Conservation (phyloP, 148 eudicot genomes). For the Vaccinium myrtillus region DNA sequence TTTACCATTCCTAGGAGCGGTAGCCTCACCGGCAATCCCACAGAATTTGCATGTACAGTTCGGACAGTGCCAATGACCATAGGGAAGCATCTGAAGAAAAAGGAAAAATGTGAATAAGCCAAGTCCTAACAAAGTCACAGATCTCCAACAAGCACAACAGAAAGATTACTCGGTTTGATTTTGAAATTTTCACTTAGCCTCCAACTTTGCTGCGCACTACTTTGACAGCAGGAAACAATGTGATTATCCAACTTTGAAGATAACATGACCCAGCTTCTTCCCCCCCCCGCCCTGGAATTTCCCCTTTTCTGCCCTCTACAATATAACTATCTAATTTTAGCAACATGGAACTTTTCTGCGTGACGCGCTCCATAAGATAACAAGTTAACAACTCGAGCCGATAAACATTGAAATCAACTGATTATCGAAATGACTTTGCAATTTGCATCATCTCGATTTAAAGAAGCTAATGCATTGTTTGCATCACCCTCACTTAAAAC, state of each 20-base stretch:
- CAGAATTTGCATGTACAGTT: constrained; percentile 93
- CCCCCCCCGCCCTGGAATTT: neutral
- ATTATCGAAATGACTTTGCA: neutral
- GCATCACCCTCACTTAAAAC: constrained; percentile 8
- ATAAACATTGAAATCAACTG: neutral
- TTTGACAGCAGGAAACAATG: neutral
- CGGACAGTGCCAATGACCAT: constrained; percentile 94
- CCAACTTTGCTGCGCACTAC: neutral
- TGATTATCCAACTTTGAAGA: neutral
- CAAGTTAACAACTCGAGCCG: neutral
- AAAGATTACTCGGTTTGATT: neutral
- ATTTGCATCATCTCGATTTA: neutral
- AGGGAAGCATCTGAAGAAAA: constrained; percentile 77
- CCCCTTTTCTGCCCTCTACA: neutral
- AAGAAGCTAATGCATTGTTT: constrained; percentile 1
- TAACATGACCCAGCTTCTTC: neutral
- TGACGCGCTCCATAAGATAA: neutral
- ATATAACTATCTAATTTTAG: neutral
- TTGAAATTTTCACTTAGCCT: neutral
- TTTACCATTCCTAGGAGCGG: constrained; percentile 6
- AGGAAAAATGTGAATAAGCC: constrained; percentile 16
- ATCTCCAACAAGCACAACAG: neutral
- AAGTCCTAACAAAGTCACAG: neutral
- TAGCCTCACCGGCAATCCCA: constrained; percentile 42
- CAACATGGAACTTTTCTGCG: neutral